These are phyloP conservation scores for Diaporthe aspalathi DNA, from an alignment of 2,329 filamentous ascomycete species.

Conservation along the genomic window DNA sequence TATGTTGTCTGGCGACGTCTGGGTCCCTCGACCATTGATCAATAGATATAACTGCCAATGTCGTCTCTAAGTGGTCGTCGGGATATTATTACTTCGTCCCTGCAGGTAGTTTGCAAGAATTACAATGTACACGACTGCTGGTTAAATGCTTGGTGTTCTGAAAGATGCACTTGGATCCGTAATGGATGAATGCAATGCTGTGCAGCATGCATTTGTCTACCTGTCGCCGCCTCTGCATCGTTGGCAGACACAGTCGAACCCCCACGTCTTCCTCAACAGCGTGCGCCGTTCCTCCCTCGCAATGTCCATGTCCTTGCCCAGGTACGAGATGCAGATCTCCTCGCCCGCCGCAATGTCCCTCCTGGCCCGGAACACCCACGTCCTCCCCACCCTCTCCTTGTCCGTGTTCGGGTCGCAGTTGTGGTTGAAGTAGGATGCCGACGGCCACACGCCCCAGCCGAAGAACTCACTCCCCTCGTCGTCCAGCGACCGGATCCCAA, in stretches of 20 bases:
- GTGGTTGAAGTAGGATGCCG: slow-evolving; percentile 38
- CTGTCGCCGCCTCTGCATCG: slow-evolving; percentile 14
- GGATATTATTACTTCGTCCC: too few relatives aligned
- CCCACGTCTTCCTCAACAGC: slow-evolving; percentile 34
- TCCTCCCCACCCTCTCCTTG: slow-evolving; percentile 29
- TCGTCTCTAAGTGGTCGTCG: too few relatives aligned
- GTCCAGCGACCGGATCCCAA: slow-evolving; percentile 38
- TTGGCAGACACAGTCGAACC: slow-evolving; percentile 35
- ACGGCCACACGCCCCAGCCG: slow-evolving; percentile 36
- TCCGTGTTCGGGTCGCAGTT: slow-evolving; percentile 34
- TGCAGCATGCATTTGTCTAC: background rate
- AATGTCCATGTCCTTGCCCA: slow-evolving; percentile 32
- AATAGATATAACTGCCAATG: too few relatives aligned
- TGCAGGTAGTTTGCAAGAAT: too few relatives aligned
- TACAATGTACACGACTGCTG: background rate
- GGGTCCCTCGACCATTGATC: too few relatives aligned
- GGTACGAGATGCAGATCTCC: slow-evolving; percentile 37
- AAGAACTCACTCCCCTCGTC: slow-evolving; percentile 38
- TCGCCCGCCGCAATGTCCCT: slow-evolving; percentile 12
- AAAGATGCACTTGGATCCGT: too few relatives aligned
- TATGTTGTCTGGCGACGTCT: too few relatives aligned
- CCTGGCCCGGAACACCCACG: slow-evolving; percentile 33
- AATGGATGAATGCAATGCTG: too few relatives aligned
- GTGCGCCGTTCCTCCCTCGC: slow-evolving; percentile 26
- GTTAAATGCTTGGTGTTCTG: background rate